Percentiles rank a stretch among this genome's conserved stretches.
phyloP scores from a whole-genome alignment of 768 basidiomycete species.

The Phylloporus sp. region DNA sequence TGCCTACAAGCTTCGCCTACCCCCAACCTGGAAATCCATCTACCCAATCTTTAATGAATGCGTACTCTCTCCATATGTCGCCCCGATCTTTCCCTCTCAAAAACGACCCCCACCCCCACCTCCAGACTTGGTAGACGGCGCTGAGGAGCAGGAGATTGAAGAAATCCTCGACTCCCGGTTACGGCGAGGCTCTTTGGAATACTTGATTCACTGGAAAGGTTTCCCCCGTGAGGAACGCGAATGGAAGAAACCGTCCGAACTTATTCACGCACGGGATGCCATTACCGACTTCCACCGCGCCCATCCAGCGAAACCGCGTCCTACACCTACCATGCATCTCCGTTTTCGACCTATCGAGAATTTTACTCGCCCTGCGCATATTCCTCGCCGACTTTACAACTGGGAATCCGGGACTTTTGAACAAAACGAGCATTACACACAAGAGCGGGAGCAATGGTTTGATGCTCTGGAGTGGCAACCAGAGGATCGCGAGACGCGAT shows the following conservation, averaged over 20 bases:
- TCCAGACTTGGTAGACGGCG: background rate
- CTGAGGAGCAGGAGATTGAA: slow-evolving; percentile 9
- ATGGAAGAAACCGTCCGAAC: slow-evolving; percentile 16
- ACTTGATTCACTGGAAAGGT: slow-evolving; percentile 28
- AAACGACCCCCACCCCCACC: background rate
- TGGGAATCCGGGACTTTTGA: background rate
- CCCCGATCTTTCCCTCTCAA: background rate
- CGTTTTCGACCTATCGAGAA: background rate
- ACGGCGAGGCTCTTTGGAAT: slow-evolving; percentile 10
- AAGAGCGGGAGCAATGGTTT: background rate
- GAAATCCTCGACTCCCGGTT: slow-evolving; percentile 17
- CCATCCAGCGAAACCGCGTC: background rate
- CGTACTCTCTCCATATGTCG: background rate
- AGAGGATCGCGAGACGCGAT: background rate
- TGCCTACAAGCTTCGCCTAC: slow-evolving; percentile 17
- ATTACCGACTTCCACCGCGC: slow-evolving; percentile 10
- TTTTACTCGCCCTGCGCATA: background rate
- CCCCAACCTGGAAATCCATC: slow-evolving; percentile 16
- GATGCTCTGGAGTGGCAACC: background rate
- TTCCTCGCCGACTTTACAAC: background rate
- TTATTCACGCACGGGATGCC: background rate
- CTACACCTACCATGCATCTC: background rate
- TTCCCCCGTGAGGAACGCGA: background rate
- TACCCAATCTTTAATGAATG: slow-evolving; percentile 14
- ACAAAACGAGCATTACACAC: background rate